Conservation (phyloP, 2,329 filamentous ascomycete genomes). For the Akanthomyces lecanii region DNA sequence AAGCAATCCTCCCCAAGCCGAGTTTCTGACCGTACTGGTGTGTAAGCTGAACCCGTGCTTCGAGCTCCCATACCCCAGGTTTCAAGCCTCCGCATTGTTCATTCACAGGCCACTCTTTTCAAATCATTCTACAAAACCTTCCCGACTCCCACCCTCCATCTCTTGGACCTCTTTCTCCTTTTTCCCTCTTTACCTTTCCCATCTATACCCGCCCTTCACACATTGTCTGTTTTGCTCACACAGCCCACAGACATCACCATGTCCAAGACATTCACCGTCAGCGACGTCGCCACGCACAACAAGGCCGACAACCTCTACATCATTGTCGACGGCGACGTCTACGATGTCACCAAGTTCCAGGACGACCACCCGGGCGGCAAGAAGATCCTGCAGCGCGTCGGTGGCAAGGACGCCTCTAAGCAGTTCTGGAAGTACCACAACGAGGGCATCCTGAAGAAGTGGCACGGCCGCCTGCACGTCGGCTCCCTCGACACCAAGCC, state of each 20-base stretch:
- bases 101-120: constrained; percentile 11
- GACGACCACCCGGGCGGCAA: constrained; percentile 77
- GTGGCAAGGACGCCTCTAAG: constrained; percentile 63
- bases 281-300: constrained; percentile 89
- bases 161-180: neutral
- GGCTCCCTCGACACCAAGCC: constrained; percentile 88
- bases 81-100: constrained; percentile 10
- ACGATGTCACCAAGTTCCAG: constrained; percentile 86
- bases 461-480: constrained; percentile 69
- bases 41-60: constrained; percentile 6
- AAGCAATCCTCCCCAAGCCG: constrained; percentile 5
- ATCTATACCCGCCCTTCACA: constrained; percentile 8
- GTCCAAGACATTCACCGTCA: constrained; percentile 79
- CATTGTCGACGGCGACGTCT: constrained; percentile 90
- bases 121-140: constrained; percentile 17
- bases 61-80: constrained; percentile 11
- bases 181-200: constrained; percentile 4
- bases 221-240: constrained; percentile 1
- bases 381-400: constrained; percentile 61
- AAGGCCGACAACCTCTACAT: constrained; percentile 84
- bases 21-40: constrained; percentile 1
- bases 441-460: constrained; percentile 84
- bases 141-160: neutral
- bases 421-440: constrained; percentile 77
- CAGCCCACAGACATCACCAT: constrained; percentile 54